These are phyloP conservation scores for Trichoderma gamsii DNA, from an alignment of 495 filamentous ascomycete genomes.

Conservation along the genomic window DNA sequence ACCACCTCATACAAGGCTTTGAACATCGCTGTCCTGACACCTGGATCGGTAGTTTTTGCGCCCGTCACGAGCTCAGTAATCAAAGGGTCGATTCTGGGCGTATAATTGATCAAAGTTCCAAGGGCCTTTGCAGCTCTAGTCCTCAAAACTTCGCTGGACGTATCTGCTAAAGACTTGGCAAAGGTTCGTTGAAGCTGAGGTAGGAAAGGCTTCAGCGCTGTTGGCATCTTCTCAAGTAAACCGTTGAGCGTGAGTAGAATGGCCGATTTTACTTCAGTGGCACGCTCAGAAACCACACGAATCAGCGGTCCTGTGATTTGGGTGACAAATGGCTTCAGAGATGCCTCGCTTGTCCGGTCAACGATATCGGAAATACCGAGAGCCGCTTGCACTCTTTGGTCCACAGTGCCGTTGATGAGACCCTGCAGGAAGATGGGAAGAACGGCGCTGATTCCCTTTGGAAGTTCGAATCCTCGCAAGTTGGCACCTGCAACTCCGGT, in stretches of 20 bases:
- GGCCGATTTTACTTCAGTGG: conserved; percentile 89
- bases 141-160: conserved; percentile 81
- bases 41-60: conserved; percentile 79
- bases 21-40: conserved; percentile 93
- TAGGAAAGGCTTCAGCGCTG: conserved; percentile 91
- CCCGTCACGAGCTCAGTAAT: conserved; percentile 81
- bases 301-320: conserved; percentile 97
- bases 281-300: conserved; percentile 91
- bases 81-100: conserved; percentile 89
- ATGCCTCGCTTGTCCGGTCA: conserved; percentile 76
- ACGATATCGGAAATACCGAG: conserved; percentile 93
- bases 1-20: conserved; percentile 95
- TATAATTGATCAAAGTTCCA: conserved; percentile 92
- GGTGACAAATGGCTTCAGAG: conserved; percentile 88
- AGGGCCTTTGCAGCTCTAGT: conserved; percentile 90
- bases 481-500: conserved; percentile 82
- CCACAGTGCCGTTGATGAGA: conserved; percentile 87
- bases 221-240: conserved; percentile 91
- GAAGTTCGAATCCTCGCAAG: conserved; percentile 82
- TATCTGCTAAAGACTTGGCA: conserved; percentile 88
- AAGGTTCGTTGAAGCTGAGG: conserved; percentile 96
- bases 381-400: conserved; percentile 86
- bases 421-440: conserved; percentile 96
- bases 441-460: conserved; percentile 96
- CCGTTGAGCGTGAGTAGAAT: conserved; percentile 93